phyloP scores from a whole-genome alignment of 345 rosid species.

The Durio zibethinus region DNA sequence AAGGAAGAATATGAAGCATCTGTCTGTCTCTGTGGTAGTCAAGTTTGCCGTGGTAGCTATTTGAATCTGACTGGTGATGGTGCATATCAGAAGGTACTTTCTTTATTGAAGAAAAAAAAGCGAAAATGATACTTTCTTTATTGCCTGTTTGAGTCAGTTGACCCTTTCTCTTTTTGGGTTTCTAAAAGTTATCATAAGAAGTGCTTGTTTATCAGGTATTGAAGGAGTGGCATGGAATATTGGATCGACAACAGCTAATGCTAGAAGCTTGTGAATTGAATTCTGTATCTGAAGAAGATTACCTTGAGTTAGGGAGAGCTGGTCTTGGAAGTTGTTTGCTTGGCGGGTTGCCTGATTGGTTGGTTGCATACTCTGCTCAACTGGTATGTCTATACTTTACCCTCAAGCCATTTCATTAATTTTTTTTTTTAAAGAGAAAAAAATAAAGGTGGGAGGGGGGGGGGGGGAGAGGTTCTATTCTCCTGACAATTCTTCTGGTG shows the following conservation, averaged over 20 bases:
- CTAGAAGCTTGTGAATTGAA: conserved; percentile 81
- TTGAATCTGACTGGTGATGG: conserved; percentile 99
- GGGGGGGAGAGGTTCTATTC: not conserved
- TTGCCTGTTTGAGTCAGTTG: not conserved
- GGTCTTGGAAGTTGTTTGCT: conserved; percentile 97
- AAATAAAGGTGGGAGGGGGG: too few relatives aligned
- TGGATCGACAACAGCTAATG: conserved; percentile 84
- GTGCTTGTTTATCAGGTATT: conserved; percentile 55
- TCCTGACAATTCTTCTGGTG: conserved; percentile 26
- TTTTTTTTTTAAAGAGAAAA: too few relatives aligned
- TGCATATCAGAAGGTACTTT: conserved; percentile 84
- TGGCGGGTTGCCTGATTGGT: conserved; percentile 97
- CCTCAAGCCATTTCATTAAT: not conserved
- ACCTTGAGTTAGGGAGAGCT: conserved; percentile 94
- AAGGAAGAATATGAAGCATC: conserved; percentile 99
- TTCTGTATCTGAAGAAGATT: conserved; percentile 92
- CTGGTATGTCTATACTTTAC: conserved; percentile 54
- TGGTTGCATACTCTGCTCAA: conserved; percentile 92
- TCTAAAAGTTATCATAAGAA: conserved; percentile 5
- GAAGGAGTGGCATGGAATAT: conserved; percentile 85
- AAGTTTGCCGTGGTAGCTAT: conserved; percentile 99
- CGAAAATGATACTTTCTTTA: not conserved
- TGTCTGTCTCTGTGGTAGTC: conserved; percentile 99
- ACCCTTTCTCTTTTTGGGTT: not conserved
- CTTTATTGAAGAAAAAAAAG: not conserved